phyloP scores from a whole-genome alignment of 1,284 basidiomycete genomes.

The Apiotrichum gamsii region DNA sequence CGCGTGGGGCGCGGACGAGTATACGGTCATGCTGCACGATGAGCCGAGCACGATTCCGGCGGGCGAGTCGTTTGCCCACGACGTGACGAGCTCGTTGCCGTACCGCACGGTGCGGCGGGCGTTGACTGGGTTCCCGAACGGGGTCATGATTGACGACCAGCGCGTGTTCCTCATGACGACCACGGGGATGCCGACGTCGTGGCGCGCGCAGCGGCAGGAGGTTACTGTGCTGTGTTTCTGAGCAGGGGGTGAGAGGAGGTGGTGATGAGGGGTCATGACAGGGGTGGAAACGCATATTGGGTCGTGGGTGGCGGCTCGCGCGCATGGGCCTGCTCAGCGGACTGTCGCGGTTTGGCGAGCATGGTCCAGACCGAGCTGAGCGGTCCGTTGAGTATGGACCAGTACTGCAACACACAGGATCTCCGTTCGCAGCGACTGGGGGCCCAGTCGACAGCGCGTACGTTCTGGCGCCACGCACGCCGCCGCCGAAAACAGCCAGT shows the following conservation, averaged over 20 bases:
- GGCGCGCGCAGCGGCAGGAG: constrained; percentile 18
- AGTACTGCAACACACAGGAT: no score
- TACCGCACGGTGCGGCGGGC: constrained; percentile 24
- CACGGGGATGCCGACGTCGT: neutral
- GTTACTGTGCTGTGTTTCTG: constrained; percentile 37
- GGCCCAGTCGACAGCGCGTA: no score
- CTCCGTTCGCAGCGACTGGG: no score
- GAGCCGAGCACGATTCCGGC: constrained; percentile 18
- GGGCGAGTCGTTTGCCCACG: constrained; percentile 25
- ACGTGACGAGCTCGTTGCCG: constrained; percentile 26
- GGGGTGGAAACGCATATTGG: no score
- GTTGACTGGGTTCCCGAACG: constrained; percentile 24
- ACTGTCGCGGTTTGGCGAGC: no score
- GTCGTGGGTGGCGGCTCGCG: no score
- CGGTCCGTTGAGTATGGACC: no score
- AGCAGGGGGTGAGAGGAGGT: neutral
- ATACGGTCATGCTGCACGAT: neutral
- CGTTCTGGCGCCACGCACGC: no score
- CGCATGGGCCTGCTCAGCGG: no score
- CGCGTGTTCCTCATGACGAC: constrained; percentile 27
- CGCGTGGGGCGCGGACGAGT: constrained; percentile 1
- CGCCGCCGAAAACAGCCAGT: no score
- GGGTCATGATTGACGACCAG: constrained; percentile 45
- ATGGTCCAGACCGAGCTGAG: no score
- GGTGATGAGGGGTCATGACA: no score